Base-by-base conservation (phyloP, 208 protist genomes). In the Leishmania lainsoni region DNA sequence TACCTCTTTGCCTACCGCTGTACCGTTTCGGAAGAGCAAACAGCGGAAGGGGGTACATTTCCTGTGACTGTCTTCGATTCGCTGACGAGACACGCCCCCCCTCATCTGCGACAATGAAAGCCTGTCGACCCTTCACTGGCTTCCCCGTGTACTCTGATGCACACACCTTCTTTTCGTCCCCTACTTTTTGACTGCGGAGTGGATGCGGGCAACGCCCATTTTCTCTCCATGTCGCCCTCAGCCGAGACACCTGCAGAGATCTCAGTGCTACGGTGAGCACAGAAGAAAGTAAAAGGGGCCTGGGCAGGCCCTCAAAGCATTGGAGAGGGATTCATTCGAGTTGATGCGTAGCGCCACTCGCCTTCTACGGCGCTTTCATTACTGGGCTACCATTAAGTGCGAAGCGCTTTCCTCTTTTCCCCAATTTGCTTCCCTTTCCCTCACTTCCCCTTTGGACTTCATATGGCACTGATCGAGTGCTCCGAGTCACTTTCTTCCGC, bases 381-480 rank as follows among this genome's bases (percentile, higher is more conserved):
- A 61, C 56, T 17, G 56, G n/a, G 22, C 56, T 10, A 26, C 56
- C 56, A 61, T 29, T 61, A 16, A 12, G 22, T 29, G 6, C 9
- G 17, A 16, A 5, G 56, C 22, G 22, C 56, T 29, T 2, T 29
- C 8, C 22, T 61, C 56, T 61, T 61, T 16, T n/a, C n/a, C n/a
- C n/a, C n/a, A n/a, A n/a, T n/a, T n/a, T n/a, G n/a, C n/a, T n/a
- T n/a, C n/a, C 17, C 6, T 5, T 39, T 16, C 1, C 61, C 32
- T 68, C 22, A 16, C 61, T 14, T 5, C n/a, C n/a, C n/a, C n/a
- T n/a, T n/a, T n/a, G n/a, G 35, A 39, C 35, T 39, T 1, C 35
- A 39, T 1, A 85, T 85, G 81, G 76, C 81, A 9, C 59, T 63
- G 6, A 77, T 85, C 8, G 81, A 85, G 61, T 81, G 76, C 65